phyloP scores from a whole-genome alignment of 192 early-diverging fungal species.

The Helicostylum pulchrum region DNA sequence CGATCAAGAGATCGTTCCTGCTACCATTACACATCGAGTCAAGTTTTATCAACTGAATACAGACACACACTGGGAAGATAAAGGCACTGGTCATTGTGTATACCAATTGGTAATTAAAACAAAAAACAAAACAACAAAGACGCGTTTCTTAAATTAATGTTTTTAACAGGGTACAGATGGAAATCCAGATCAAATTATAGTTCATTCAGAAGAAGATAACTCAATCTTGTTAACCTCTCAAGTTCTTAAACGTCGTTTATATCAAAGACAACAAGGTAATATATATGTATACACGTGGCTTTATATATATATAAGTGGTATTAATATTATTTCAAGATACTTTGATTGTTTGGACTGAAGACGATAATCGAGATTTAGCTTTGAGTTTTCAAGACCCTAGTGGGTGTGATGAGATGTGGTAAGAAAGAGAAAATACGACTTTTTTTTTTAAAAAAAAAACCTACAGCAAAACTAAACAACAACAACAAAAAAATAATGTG shows the following conservation, averaged over 20 bases:
- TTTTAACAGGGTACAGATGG: constrained; percentile 13
- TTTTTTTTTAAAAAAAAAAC: no score
- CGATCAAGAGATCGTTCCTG: not conserved
- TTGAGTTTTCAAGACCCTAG: constrained; percentile 89
- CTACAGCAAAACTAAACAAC: no score
- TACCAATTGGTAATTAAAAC: constrained; percentile 57
- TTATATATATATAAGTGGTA: not conserved
- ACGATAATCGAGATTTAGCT: constrained; percentile 75
- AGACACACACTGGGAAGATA: constrained; percentile 75
- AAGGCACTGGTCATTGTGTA: constrained; percentile 81
- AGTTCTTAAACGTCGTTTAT: constrained; percentile 69
- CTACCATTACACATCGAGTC: constrained; percentile 49
- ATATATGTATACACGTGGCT: not conserved
- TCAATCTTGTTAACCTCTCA: constrained; percentile 63
- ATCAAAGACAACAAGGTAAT: constrained; percentile 84
- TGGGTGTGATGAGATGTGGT: constrained; percentile 84
- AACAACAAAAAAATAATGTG: not conserved
- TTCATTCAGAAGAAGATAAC: constrained; percentile 60
- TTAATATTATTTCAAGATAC: constrained; percentile 61
- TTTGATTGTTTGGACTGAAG: constrained; percentile 90
- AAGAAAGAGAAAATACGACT: constrained; percentile 6
- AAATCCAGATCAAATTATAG: constrained; percentile 50
- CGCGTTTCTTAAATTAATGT: not conserved
- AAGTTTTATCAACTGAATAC: constrained; percentile 80
- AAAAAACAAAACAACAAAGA: constrained; percentile 9